Percentiles rank a stretch among this genome's conserved stretches.
Evolutionary conservation across 2,329 filamentous ascomycete species (phyloP).

Genomic region (Torrubiella hemipterigena): DNA sequence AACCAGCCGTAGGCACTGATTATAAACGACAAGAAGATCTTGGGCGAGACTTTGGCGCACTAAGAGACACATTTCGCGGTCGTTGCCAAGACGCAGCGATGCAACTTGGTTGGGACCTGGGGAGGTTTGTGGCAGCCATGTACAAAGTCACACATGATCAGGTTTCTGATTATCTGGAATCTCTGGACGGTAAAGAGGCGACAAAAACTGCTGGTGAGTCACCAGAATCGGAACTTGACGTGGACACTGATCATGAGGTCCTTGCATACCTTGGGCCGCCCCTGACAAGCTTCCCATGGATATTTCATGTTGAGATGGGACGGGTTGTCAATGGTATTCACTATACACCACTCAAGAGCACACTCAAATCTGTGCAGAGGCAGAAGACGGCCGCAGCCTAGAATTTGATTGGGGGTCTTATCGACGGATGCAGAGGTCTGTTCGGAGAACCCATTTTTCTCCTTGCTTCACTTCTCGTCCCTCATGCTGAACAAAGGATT

Average conservation of each 20-base stretch:
- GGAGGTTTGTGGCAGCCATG: conserved; percentile 72
- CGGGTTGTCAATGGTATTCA: conserved; percentile 16
- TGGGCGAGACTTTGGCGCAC: conserved; percentile 48
- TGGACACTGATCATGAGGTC: conserved; percentile 1
- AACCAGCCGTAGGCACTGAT: conserved; percentile 58
- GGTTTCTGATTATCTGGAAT: conserved; percentile 29
- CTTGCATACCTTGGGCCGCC: conserved; percentile 32
- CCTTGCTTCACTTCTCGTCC: conserved; percentile 66
- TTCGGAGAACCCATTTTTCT: conserved; percentile 86
- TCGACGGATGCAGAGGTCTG: conserved; percentile 60
- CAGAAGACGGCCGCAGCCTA: too few species aligned
- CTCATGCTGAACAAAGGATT: conserved; percentile 48
- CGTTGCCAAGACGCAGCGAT: conserved; percentile 55
- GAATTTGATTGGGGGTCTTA: conserved; percentile 20
- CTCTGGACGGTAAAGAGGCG: too few species aligned
- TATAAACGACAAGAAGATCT: conserved; percentile 86
- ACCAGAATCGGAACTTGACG: neutral
- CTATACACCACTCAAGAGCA: conserved; percentile 9
- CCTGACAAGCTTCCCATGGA: conserved; percentile 88
- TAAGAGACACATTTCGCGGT: conserved; percentile 59
- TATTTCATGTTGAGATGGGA: conserved; percentile 55
- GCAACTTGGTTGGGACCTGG: conserved; percentile 43
- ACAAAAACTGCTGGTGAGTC: too few species aligned
- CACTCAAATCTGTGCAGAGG: too few species aligned
- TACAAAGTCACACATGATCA: conserved; percentile 72